Evolutionary conservation across 2,329 filamentous ascomycete genomes (phyloP).

Genomic region (Emergomyces orientalis): DNA sequence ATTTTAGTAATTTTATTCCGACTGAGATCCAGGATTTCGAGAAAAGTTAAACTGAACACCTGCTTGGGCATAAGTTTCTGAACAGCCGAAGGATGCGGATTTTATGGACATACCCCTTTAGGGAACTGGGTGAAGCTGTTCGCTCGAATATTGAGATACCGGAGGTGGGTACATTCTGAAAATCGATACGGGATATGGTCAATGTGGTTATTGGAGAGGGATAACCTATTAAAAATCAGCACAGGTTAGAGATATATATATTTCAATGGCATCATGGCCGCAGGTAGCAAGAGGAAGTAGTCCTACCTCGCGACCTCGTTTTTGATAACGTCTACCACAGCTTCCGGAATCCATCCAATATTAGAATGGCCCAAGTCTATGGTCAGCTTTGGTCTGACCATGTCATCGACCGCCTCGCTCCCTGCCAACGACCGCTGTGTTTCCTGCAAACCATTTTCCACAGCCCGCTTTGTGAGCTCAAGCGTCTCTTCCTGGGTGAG

Average conservation of each 20-base stretch:
- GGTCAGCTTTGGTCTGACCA: constrained; percentile 41
- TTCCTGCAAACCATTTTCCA: constrained; percentile 41
- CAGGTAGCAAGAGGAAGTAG: constrained; percentile 2
- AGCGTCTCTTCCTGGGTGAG: constrained; percentile 38
- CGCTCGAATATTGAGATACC: constrained; percentile 42
- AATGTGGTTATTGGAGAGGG: constrained; percentile 45
- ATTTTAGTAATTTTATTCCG: constrained; percentile 73
- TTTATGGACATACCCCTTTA: constrained; percentile 45
- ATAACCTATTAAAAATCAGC: constrained; percentile 30
- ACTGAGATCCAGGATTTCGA: constrained; percentile 89
- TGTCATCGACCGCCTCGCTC: constrained; percentile 38
- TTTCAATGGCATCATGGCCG: neutral
- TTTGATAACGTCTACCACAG: constrained; percentile 44
- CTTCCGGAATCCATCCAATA: constrained; percentile 41
- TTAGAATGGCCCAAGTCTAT: constrained; percentile 44
- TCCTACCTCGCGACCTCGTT: constrained; percentile 44
- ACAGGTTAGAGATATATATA: constrained; percentile 6
- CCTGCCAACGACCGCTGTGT: constrained; percentile 40
- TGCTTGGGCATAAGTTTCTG: constrained; percentile 34
- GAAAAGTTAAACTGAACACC: constrained; percentile 75
- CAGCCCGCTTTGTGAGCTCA: constrained; percentile 36
- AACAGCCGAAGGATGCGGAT: neutral
- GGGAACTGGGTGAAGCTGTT: constrained; percentile 53
- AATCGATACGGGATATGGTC: constrained; percentile 41
- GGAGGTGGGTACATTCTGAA: constrained; percentile 40